Base-by-base conservation (phyloP, 2,329 filamentous ascomycete genomes). In the Epichloe bromicola region DNA sequence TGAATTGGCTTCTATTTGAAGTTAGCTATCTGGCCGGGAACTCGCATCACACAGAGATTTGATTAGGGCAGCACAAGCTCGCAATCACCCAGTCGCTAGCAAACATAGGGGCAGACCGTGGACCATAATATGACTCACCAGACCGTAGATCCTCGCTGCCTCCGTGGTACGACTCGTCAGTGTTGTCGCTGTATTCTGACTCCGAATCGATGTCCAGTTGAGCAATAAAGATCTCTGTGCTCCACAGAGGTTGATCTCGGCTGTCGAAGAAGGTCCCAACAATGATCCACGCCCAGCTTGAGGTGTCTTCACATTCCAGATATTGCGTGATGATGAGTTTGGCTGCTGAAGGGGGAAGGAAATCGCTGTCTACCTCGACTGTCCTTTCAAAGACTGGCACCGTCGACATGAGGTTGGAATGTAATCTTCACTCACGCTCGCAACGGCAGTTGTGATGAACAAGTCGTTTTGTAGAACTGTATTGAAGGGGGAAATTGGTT, bases 211-310 rank as follows among this genome's bases (percentile, higher is more conserved):
- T 51, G 30, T 63, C 58, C 14, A 65, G 42, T 5, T 61, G 62
- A 7, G 62, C 65, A 23, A 69, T 52, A 30, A 76, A 70, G 19
- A 74, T 51, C 59, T 75, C 67, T 0, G 65, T 70, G 44, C 72
- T 74, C 72, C 73, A 77, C 39, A 77, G 52, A 4, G 67, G 59
- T 36, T 60, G 61, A 41, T 67, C 66, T 10, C 67, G 50, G 1
- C 55, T 50, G 62, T 77, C 71, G 60, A 72, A 74, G 49, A 75
- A 77, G 1, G 68, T 67, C 0, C 67, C 73, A 14, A 74, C 63
- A 20, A 74, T 63, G 45, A 76, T 64, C 67, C 68, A 74, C 15
- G 69, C 72, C 70, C 71, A 75, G 52, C 58, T 66, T 0, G 60
- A 62, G 3, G 61, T 58, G 23, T 63, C 59, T 2, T 58, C 60